Base-by-base conservation (phyloP, 768 basidiomycete genomes). In the Gymnopilus junonius region DNA sequence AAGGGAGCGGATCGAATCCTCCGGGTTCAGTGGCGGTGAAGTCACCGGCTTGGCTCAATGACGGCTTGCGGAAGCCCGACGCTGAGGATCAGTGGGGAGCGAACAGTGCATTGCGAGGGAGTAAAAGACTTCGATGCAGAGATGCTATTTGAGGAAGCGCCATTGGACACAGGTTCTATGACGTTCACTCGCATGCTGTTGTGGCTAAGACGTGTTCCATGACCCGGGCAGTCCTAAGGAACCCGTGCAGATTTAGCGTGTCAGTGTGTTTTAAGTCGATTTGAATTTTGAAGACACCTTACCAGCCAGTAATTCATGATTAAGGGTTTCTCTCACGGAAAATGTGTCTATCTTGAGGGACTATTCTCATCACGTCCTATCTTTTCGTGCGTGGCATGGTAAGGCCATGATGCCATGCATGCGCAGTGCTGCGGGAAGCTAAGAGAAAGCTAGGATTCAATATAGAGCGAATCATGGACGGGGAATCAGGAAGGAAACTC, bases 181-280 rank as follows among this genome's bases (percentile, higher is more conserved):
- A 39, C 25, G 23, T 39, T 39, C 23, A 40, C 29, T 55, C n/a
- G 54, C 21, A 55, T 37, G 12, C 34, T 35, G 54, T 21, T 35
- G 39, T 23, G 37, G 37, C 34, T 23, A 40, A 40, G 31, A 23
- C 12, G 11, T 27, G 35, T 53, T 15, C 23, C 48, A 27, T 37
- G 58, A 48, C 27, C n/a, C 50, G 31, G 50, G 20, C 29, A 61
- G 61, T 12, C 32, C 37, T 37, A 17, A 40, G 23, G 35, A 27
- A 29, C 21, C 39, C 54, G 17, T 55, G 54, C 43, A 58, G 57
- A 43, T 43, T 37, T 58, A 55, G 61, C 61, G 61, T 62, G 65
- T 65, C 57, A 54, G 62, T 62, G 56, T 56, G 43, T 51, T 32
- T 56, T 65, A 40, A 55, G 62, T 55, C 56, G 57, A 58, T 50